Conservation (phyloP, 257 asterid species). For the Solanum corneliomulleri region DNA sequence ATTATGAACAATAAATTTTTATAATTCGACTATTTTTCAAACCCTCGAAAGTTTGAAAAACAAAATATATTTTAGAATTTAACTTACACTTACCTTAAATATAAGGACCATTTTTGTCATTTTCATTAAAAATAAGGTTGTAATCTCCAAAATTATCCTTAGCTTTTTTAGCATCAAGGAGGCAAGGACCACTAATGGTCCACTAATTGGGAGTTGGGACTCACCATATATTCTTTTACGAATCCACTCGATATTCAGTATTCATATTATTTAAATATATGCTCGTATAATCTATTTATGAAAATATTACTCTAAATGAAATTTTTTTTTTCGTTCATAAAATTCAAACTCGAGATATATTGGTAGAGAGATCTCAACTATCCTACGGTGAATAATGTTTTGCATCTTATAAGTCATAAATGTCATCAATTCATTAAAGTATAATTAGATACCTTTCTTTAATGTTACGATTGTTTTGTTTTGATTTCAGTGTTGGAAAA, state of each 20-base stretch:
- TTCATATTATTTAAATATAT: background rate
- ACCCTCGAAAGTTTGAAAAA: background rate
- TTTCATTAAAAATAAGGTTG: background rate
- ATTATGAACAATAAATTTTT: too few species aligned
- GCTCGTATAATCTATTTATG: accelerated
- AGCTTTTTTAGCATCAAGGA: background rate
- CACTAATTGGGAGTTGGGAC: background rate
- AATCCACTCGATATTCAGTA: accelerated
- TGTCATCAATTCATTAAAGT: background rate
- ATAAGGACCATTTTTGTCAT: background rate
- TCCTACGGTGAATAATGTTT: background rate
- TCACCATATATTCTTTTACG: too few species aligned
- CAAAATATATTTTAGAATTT: background rate
- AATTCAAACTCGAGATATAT: accelerated
- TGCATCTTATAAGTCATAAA: background rate
- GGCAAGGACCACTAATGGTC: background rate
- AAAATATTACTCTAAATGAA: background rate
- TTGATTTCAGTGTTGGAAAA: background rate
- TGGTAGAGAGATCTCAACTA: background rate
- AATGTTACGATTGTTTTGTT: background rate
- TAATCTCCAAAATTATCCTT: background rate
- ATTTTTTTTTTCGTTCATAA: background rate
- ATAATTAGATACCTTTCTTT: background rate
- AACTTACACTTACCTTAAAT: background rate
- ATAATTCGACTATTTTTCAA: background rate